Conservation (phyloP, 2,329 filamentous ascomycete genomes). For the Paecilomyces sp. region DNA sequence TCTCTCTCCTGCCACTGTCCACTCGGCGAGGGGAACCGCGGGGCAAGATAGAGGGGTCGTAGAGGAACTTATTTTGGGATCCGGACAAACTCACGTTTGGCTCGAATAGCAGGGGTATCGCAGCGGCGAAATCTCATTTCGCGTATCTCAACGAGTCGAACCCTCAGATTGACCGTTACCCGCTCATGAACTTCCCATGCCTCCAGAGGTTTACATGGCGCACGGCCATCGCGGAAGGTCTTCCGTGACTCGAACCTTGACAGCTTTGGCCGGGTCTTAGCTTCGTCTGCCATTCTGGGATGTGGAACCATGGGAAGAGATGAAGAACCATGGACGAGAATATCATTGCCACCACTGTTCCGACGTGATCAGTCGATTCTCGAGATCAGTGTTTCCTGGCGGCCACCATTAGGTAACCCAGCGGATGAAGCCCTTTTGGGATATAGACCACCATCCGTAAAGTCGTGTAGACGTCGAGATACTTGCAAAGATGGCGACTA, state of each 20-base stretch:
- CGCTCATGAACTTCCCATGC: background rate
- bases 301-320: conserved; percentile 4
- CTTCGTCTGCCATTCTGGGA: background rate
- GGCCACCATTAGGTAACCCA: background rate
- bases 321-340: background rate
- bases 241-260: background rate
- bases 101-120: background rate
- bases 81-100: background rate
- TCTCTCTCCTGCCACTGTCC: background rate
- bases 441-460: conserved; percentile 7
- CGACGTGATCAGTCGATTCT: background rate
- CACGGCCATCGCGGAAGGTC: background rate
- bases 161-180: background rate
- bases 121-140: background rate
- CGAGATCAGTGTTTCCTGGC: background rate
- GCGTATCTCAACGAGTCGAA: background rate
- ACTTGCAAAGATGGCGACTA: background rate
- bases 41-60: background rate
- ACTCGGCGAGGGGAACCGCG: background rate
- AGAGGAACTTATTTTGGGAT: background rate
- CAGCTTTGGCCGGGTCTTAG: background rate
- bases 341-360: background rate
- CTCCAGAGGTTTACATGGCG: background rate
- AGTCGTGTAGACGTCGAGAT: background rate
- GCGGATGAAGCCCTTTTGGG: background rate